These are phyloP conservation scores for Glaciozyma martinii DNA, from an alignment of 768 basidiomycete genomes.

Conservation along the genomic window DNA sequence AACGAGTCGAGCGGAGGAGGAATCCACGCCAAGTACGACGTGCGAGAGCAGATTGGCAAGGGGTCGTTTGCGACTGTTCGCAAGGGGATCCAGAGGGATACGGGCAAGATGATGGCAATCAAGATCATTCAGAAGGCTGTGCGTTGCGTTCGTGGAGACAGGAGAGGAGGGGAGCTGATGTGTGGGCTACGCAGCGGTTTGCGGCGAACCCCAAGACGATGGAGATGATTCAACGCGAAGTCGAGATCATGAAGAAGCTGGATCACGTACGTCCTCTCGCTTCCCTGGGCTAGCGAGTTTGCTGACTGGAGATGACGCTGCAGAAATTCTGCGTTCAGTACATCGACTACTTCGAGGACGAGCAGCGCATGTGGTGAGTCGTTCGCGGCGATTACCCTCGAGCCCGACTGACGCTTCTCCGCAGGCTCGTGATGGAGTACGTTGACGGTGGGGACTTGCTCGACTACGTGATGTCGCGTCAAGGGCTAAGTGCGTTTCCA, in stretches of 20 bases:
- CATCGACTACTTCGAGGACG: slow-evolving; percentile 33
- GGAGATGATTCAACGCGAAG: slow-evolving; percentile 56
- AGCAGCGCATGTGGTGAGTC: slow-evolving; percentile 38
- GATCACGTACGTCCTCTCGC: slow-evolving; percentile 47
- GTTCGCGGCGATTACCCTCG: slow-evolving; percentile 8
- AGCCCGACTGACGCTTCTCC: background rate
- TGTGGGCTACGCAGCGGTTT: slow-evolving; percentile 2
- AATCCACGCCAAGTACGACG: slow-evolving; percentile 41
- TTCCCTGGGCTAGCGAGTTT: no score
- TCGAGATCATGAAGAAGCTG: slow-evolving; percentile 65
- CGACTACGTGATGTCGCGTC: slow-evolving; percentile 44
- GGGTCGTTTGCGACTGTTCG: slow-evolving; percentile 87
- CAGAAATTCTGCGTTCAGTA: slow-evolving; percentile 33
- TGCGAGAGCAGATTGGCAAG: slow-evolving; percentile 54
- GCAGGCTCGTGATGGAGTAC: slow-evolving; percentile 61
- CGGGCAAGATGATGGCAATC: slow-evolving; percentile 70
- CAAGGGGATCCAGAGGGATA: slow-evolving; percentile 63
- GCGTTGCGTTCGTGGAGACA: background rate
- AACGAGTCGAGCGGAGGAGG: slow-evolving; percentile 38
- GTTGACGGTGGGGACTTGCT: slow-evolving; percentile 82
- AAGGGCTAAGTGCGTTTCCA: slow-evolving; percentile 53
- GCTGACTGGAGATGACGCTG: slow-evolving; percentile 13
- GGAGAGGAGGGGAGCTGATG: background rate
- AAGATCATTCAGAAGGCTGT: slow-evolving; percentile 58
- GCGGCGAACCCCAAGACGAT: slow-evolving; percentile 31